Evolutionary conservation across 495 filamentous ascomycete genomes (phyloP).

Genomic region (Penicillium silybi): DNA sequence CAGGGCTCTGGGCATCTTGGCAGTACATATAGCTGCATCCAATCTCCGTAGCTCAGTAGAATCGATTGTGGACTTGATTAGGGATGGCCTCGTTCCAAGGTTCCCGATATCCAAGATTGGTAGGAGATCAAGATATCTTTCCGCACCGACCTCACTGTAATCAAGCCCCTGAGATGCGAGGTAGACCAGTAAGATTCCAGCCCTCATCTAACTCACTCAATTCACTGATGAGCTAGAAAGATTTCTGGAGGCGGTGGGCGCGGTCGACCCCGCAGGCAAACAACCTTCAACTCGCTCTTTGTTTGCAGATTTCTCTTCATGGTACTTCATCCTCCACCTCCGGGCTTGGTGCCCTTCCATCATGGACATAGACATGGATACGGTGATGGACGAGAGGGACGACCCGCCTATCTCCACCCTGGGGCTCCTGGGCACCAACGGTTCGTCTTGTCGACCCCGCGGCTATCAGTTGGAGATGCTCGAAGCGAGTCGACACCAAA

Average conservation of each 20-base stretch:
- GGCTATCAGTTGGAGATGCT: constrained; percentile 92
- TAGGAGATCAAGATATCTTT: no score
- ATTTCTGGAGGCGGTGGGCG: not conserved
- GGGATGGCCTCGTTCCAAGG: no score
- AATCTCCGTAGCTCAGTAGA: no score
- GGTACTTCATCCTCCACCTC: not conserved
- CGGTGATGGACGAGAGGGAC: constrained; percentile 5
- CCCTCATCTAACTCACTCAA: not conserved
- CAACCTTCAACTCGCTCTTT: not conserved
- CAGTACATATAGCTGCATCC: no score
- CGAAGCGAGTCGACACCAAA: constrained; percentile 69
- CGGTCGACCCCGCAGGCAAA: not conserved
- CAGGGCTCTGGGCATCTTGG: no score
- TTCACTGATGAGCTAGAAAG: not conserved
- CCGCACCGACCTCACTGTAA: no score
- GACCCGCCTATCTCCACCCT: not conserved
- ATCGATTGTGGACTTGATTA: no score
- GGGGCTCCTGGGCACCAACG: constrained; percentile 2
- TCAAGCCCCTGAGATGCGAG: no score
- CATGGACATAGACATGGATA: not conserved
- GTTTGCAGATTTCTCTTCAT: not conserved
- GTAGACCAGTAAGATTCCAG: no score
- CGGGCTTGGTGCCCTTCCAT: not conserved
- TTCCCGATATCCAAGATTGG: no score
- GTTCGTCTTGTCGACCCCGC: constrained; percentile 44